These are phyloP conservation scores for Dalechampia spathulata DNA, from an alignment of 441 rosid species.

Conservation along the genomic window DNA sequence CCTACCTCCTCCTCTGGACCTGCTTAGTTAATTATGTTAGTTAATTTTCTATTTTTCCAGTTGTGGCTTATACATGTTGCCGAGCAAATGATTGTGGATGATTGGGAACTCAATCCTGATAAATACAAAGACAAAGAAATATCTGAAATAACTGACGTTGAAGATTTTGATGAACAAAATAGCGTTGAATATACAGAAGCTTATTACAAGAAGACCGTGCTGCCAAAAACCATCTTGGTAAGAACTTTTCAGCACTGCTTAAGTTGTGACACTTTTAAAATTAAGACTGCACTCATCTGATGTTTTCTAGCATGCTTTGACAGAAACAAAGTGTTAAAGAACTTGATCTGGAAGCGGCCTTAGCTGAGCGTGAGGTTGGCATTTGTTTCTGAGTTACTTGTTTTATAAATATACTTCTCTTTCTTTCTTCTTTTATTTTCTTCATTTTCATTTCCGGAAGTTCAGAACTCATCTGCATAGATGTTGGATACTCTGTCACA, in stretches of 20 bases:
- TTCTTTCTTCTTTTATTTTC: conserved; percentile 5
- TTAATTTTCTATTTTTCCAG: conserved; percentile 39
- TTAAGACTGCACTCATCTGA: conserved; percentile 19
- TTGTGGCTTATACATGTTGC: conserved; percentile 90
- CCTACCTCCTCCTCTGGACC: neutral
- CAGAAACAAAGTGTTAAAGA: conserved; percentile 94
- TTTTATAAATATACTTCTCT: no score
- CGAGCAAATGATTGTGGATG: conserved; percentile 96
- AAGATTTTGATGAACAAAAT: conserved; percentile 64
- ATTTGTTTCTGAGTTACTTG: neutral
- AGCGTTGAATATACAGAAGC: conserved; percentile 49
- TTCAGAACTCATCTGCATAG: no score
- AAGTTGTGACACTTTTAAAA: conserved; percentile 3
- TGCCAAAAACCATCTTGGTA: conserved; percentile 73
- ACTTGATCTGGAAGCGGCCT: conserved; percentile 85
- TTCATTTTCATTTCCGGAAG: no score
- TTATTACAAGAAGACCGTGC: conserved; percentile 43
- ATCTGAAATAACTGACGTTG: conserved; percentile 77
- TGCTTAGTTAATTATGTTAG: neutral
- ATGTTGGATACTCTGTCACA: no score
- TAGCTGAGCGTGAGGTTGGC: conserved; percentile 70
- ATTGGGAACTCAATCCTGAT: conserved; percentile 73
- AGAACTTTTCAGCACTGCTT: conserved; percentile 24
- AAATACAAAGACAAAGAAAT: conserved; percentile 69
- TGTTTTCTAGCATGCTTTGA: conserved; percentile 17